Conservation (phyloP, 2,329 filamentous ascomycete species). For the Grosmannia huntii region DNA sequence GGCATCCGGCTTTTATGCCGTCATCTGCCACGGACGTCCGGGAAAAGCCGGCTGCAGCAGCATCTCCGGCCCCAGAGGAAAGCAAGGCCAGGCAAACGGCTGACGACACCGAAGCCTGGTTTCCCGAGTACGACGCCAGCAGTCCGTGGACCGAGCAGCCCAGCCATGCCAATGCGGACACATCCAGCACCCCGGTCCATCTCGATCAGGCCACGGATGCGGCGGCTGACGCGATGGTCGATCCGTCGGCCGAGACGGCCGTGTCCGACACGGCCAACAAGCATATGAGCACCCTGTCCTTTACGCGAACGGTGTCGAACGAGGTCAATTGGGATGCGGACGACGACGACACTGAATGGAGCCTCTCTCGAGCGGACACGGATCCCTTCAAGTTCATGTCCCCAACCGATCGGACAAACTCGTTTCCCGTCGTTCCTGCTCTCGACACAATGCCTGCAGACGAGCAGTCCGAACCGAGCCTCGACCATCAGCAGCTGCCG, state of each 20-base stretch:
- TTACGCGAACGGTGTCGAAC: constrained; percentile 50
- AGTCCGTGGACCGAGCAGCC: not conserved
- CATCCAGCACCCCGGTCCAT: not conserved
- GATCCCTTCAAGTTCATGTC: constrained; percentile 50
- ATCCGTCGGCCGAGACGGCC: not conserved
- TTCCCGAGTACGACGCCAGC: constrained; percentile 13
- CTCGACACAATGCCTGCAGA: constrained; percentile 19
- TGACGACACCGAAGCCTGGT: constrained; percentile 12
- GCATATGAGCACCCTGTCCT: constrained; percentile 49
- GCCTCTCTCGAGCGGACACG: constrained; percentile 34
- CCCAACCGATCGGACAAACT: constrained; percentile 45
- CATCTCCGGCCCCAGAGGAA: not conserved
- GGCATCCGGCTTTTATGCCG: constrained; percentile 41
- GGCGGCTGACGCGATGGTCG: not conserved
- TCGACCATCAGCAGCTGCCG: constrained; percentile 24
- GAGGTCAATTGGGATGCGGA: constrained; percentile 47
- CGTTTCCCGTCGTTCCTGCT: constrained; percentile 45
- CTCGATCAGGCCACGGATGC: no score
- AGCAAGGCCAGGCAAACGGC: no score
- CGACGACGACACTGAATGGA: constrained; percentile 47
- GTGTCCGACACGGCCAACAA: constrained; percentile 21
- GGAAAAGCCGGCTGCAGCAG: not conserved
- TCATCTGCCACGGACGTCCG: constrained; percentile 16
- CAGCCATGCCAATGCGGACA: not conserved
- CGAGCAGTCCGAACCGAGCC: constrained; percentile 12